These are phyloP conservation scores for Pseudisothecium myosuroides DNA, from an alignment of 225 moss, liverwort and hornwort genomes.

Conservation along the genomic window DNA sequence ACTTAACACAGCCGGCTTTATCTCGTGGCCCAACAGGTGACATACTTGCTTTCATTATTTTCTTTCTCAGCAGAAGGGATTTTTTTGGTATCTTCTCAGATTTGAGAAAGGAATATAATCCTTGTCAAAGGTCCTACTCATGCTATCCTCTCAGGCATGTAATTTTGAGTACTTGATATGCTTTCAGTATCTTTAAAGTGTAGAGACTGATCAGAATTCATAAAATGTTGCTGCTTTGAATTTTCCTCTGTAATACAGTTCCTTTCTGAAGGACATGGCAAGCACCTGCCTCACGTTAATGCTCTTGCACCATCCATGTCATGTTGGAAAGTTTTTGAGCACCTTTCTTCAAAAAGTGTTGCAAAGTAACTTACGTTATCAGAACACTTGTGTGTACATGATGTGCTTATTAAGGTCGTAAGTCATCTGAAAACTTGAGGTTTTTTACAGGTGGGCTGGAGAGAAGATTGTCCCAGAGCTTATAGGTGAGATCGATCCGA, in stretches of 20 bases:
- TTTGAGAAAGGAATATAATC: background rate
- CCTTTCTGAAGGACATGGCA: background rate
- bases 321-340: background rate
- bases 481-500: conserved; percentile 51
- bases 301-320: background rate
- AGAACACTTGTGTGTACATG: background rate
- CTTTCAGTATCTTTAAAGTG: background rate
- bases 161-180: background rate
- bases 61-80: background rate
- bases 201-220: background rate
- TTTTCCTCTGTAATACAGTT: background rate
- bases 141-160: background rate
- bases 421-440: background rate
- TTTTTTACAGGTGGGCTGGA: conserved; percentile 50
- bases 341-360: background rate
- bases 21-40: conserved; percentile 82
- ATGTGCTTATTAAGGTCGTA: background rate
- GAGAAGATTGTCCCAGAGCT: conserved; percentile 76
- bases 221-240: background rate
- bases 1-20: conserved; percentile 46
- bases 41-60: background rate
- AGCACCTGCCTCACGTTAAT: background rate
- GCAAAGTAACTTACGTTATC: background rate
- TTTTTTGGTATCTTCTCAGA: background rate
- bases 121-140: background rate